These are phyloP conservation scores for Leishmania arabica DNA, from an alignment of 208 protist species.

Conservation along the genomic window DNA sequence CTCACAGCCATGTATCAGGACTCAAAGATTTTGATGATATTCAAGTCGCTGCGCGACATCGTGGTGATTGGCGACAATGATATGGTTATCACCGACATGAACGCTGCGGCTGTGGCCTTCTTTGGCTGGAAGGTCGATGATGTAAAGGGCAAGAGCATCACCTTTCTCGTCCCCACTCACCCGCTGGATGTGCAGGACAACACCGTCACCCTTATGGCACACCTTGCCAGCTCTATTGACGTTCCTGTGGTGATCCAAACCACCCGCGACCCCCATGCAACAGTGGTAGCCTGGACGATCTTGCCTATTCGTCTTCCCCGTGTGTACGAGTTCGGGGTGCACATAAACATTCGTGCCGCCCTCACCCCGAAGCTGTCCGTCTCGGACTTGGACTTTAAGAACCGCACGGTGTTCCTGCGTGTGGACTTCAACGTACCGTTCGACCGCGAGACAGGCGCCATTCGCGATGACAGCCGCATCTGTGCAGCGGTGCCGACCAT, in stretches of 20 bases:
- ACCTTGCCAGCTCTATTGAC: constrained; percentile 56
- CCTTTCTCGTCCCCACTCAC: constrained; percentile 86
- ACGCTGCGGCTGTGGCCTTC: constrained; percentile 68
- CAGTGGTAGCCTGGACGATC: constrained; percentile 88
- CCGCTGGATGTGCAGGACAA: constrained; percentile 84
- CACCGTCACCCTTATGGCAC: constrained; percentile 77
- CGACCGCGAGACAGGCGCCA: constrained; percentile 85
- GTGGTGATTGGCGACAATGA: constrained; percentile 91
- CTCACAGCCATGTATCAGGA: constrained; percentile 55
- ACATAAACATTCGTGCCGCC: constrained; percentile 87
- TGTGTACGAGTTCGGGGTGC: constrained; percentile 88
- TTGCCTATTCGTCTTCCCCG: constrained; percentile 73
- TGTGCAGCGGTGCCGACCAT: constrained; percentile 97
- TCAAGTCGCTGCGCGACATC: constrained; percentile 88
- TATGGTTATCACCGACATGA: constrained; percentile 91
- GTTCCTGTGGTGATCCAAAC: constrained; percentile 86
- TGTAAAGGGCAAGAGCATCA: constrained; percentile 88
- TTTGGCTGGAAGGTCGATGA: constrained; percentile 77
- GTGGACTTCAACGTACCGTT: constrained; percentile 99
- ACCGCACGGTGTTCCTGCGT: constrained; percentile 95
- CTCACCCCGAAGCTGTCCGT: constrained; percentile 90
- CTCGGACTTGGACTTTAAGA: constrained; percentile 85
- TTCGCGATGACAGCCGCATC: constrained; percentile 97
- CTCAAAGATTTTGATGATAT: constrained; percentile 85
- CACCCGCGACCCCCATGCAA: constrained; percentile 86